Evolutionary conservation across 257 asterid species (phyloP).

Genomic region (Penstemon barbatus): DNA sequence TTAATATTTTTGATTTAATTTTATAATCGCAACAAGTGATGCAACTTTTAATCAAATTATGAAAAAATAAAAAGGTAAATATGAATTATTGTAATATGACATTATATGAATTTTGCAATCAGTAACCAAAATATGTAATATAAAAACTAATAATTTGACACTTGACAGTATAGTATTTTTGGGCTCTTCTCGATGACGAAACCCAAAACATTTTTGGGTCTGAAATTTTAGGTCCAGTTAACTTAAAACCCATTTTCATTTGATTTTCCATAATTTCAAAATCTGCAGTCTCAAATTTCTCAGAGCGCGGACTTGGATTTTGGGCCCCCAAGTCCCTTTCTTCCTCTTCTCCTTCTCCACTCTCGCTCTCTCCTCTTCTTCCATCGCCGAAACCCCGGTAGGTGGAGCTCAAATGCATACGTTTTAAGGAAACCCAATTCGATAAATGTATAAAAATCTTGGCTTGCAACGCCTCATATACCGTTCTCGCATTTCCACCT

Average conservation of each 20-base stretch:
- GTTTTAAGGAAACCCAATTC: conserved; percentile 39
- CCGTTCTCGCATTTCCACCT: conserved; percentile 69
- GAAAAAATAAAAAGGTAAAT: no score
- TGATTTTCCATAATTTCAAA: neutral
- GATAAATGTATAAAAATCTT: conserved; percentile 79
- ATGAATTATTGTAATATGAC: no score
- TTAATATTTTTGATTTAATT: no score
- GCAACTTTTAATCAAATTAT: no score
- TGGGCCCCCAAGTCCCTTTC: conserved; percentile 35
- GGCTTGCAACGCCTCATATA: conserved; percentile 76
- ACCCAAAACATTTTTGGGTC: no score
- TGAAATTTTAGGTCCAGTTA: neutral
- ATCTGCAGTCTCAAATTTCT: neutral
- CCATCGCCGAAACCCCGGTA: conserved; percentile 36
- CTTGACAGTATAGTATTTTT: no score
- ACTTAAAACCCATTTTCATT: neutral
- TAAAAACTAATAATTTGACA: no score
- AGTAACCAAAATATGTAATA: no score
- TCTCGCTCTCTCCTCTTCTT: conserved; percentile 35
- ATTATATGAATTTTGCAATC: no score
- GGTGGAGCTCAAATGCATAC: conserved; percentile 59
- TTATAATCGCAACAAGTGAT: no score
- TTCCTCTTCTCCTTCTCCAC: conserved; percentile 21
- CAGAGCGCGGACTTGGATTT: conserved; percentile 32
- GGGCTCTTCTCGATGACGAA: no score